phyloP scores from a whole-genome alignment of 768 basidiomycete species.

The Tulasnella sp. region DNA sequence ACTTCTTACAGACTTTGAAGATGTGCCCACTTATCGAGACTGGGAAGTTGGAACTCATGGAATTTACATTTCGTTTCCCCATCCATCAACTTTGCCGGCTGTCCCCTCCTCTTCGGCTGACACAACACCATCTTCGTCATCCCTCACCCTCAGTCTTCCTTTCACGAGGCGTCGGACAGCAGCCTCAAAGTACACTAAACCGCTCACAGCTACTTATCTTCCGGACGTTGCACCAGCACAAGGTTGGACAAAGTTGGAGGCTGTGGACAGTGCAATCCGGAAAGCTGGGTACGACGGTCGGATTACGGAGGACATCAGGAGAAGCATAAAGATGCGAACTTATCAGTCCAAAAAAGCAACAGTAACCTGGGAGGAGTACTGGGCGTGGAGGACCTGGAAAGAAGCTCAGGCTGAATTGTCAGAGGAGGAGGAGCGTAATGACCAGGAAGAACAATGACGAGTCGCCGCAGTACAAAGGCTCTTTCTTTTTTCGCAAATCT shows the following conservation, averaged over 20 bases:
- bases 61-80: slow-evolving; percentile 77
- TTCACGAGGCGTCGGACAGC: slow-evolving; percentile 11
- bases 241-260: slow-evolving; percentile 86
- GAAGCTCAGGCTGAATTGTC: background rate
- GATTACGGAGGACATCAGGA: slow-evolving; percentile 71
- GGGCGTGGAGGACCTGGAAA: slow-evolving; percentile 49
- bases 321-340: slow-evolving; percentile 61
- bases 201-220: slow-evolving; percentile 79
- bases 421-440: background rate
- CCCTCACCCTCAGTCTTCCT: slow-evolving; percentile 38
- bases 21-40: slow-evolving; percentile 72
- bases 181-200: slow-evolving; percentile 29
- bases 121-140: slow-evolving; percentile 55
- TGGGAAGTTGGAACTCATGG: slow-evolving; percentile 92
- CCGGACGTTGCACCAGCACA: slow-evolving; percentile 89
- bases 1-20: slow-evolving; percentile 86
- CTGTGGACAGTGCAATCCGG: slow-evolving; percentile 80
- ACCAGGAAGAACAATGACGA: background rate
- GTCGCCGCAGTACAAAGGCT: background rate
- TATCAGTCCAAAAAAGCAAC: slow-evolving; percentile 67
- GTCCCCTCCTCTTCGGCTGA: slow-evolving; percentile 30
- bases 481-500: background rate
- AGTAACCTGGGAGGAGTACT: slow-evolving; percentile 67
- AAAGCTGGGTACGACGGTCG: slow-evolving; percentile 84
- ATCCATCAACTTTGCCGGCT: slow-evolving; percentile 49